A percentile compares a stretch with the other conserved stretches of the same genome.
phyloP scores from a whole-genome alignment of 768 basidiomycete genomes.

The Ramaria sp. region DNA sequence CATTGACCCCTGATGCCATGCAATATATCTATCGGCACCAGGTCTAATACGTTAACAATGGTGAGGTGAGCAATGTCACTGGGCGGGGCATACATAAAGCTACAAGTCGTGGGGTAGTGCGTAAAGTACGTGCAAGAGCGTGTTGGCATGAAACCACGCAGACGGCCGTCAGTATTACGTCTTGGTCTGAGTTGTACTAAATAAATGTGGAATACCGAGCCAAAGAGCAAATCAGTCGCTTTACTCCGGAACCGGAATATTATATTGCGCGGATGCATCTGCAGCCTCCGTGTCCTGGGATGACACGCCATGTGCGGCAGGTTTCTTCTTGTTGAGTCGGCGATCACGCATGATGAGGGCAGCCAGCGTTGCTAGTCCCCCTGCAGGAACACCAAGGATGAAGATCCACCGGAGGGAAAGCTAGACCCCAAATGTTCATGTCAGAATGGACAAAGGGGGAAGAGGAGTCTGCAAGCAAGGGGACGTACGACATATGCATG shows the following conservation, averaged over 20 bases:
- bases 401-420: conserved; percentile 4
- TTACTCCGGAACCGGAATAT: neutral
- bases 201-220: too few species aligned
- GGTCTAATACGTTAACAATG: too few species aligned
- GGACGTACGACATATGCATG: conserved; percentile 7
- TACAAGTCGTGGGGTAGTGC: too few species aligned
- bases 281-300: neutral
- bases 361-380: neutral
- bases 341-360: conserved; percentile 4
- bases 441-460: neutral
- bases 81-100: too few species aligned
- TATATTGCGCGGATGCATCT: neutral
- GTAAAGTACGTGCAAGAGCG: too few species aligned
- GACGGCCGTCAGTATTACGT: too few species aligned
- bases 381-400: conserved; percentile 1
- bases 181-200: too few species aligned
- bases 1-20: too few species aligned
- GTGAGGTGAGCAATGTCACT: too few species aligned
- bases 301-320: neutral
- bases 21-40: too few species aligned
- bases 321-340: neutral
- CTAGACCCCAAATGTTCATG: neutral
- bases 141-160: too few species aligned
- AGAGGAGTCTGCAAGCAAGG: neutral
- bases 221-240: neutral